Conservation (phyloP, 2,329 filamentous ascomycete genomes). For the Colletotrichum eremochloae region DNA sequence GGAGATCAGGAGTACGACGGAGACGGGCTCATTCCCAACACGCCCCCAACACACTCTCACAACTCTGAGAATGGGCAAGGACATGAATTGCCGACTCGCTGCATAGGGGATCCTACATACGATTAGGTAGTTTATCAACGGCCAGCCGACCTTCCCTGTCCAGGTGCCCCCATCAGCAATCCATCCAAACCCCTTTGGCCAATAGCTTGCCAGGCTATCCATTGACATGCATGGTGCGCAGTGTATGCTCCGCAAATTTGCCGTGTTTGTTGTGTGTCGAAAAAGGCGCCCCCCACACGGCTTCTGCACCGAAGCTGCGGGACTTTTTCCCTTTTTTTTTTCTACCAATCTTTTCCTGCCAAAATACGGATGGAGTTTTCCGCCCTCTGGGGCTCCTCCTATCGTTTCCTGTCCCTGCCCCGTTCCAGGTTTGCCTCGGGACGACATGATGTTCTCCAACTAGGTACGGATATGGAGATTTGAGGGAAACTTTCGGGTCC, state of each 20-base stretch:
- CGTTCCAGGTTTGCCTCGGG: conserved; percentile 33
- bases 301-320: conserved; percentile 39
- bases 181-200: conserved; percentile 9
- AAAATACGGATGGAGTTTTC: conserved; percentile 33
- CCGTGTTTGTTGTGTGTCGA: conserved; percentile 37
- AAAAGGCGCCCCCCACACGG: conserved; percentile 30
- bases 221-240: conserved; percentile 13
- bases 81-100: conserved; percentile 10
- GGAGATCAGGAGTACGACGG: background rate
- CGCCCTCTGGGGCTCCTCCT: background rate
- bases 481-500: conserved; percentile 23
- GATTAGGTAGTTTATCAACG: background rate
- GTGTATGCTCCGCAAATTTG: conserved; percentile 36
- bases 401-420: background rate
- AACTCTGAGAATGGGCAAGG: background rate
- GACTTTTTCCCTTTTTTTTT: conserved; percentile 19
- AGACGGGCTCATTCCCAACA: background rate
- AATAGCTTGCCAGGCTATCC: conserved; percentile 11
- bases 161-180: background rate
- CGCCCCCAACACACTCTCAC: background rate
- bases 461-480: background rate
- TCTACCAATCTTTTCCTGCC: background rate
- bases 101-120: background rate
- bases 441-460: conserved; percentile 4
- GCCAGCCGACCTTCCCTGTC: background rate